Evolutionary conservation across 495 filamentous ascomycete species (phyloP), one percentile per base, ranked within the genome.

Genomic region (Hyphodiscus hymeniophilus): DNA sequence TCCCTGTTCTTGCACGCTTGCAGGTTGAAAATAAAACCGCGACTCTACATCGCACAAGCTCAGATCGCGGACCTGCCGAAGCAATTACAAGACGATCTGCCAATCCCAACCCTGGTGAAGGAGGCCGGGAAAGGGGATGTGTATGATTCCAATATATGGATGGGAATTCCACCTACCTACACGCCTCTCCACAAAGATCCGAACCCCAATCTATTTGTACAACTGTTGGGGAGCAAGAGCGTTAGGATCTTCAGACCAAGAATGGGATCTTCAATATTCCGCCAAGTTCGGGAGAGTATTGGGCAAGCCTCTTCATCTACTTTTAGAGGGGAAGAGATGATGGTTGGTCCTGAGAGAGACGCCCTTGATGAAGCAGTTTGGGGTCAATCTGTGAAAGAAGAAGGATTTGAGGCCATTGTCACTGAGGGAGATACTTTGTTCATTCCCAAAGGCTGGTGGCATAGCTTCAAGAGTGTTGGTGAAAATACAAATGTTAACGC

Each of bases 361-460:
- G 59, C 73, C 36, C 58, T 95, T 3, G 80, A 87, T 54, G 61
- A 70, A 2, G 75, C 70, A 3, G 75, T 97, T 13, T 98, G 92
- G 92, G 69, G 64, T 1, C 58, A 63, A 18, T 48, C 51, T 1
- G 64, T 54, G 2, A 61, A 2, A 31, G 42, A 26, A 56, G 50
- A 57, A 24, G 73, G 72, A 3, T 71, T 66, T 51, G 80, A 92
- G 54, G 81, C 73, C 10, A 47, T 56, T n/a, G 55, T 95, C 26
- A 60, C 64, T 2, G 65, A 72, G 12, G 82, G 85, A 0, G 89
- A 96, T 70, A 80, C 72, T 0, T 48, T 97, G 35, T 96, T 91
- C 60, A 90, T 98, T 46, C 92, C 91, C 0, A 80, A 77, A 50
- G 88, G 87, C 11, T 98, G 89, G 89, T 98, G 92, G 92, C 92